Evolutionary conservation across 345 rosid species (phyloP), one percentile per base, ranked within the genome.

Genomic region (Lepidium africanum): DNA sequence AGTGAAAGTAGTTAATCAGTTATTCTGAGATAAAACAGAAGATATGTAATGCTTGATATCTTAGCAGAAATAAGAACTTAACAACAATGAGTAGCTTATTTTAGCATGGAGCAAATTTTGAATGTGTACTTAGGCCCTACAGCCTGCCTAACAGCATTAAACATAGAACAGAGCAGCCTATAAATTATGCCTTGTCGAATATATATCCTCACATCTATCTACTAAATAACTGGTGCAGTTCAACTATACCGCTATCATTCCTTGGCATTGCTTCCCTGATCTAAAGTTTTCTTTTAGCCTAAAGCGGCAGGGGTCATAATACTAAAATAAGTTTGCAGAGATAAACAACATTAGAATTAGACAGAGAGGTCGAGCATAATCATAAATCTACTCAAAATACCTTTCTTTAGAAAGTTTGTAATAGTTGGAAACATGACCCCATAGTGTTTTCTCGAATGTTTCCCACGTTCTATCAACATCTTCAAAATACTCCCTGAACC

Each of bases 381-480:
- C 19, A 52, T 64, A 71, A 9, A 42, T 30, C 42, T 61, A 43
- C 23, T n/a, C 37, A n/a, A 65, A 23, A 40, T 82, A 94, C 99
- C 99, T 94, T 79, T 94, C 97, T 82, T 94, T 94, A 16, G 99
- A 82, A 54, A 91, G 96, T 79, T 85, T 87, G 77, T 84, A 85
- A 71, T 85, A 89, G 81, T 89, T 91, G 67, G 86, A 57, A 69
- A 94, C 65, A 65, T 89, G 96, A 45, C 81, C 87, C 99, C 99
- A 94, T 75, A 94, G 77, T 78, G 93, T 87, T 77, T 89, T 87
- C 80, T 94, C 99, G 80, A 94, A 91, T 51, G 96, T 91, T 81
- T 87, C 99, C 97, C 99, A 94, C 3, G 90, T 89, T 67, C 60
- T 83, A 86, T 94, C 99, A 38, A 94, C 96, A 49, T 94, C 99